These are phyloP conservation scores for Hansenula sp. DNA, from an alignment of 1,139 yeast species.

Conservation along the genomic window DNA sequence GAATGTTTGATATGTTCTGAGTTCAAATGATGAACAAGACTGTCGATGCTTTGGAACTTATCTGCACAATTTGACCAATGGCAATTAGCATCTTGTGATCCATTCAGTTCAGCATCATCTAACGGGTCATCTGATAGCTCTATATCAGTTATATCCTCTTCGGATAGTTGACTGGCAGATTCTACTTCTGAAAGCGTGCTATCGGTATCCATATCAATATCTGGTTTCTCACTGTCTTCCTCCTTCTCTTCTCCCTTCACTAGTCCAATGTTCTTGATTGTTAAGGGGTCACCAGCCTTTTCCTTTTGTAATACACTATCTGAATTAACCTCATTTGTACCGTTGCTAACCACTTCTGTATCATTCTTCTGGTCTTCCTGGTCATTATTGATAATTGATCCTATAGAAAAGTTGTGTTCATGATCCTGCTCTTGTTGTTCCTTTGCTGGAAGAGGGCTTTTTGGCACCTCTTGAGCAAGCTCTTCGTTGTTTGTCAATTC, in stretches of 20 bases:
- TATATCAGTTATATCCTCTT: background rate
- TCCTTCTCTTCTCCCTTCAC: background rate
- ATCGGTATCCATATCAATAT: background rate
- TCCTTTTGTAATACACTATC: no score
- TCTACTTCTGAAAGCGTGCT: slow-evolving; percentile 1
- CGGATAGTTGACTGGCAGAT: background rate
- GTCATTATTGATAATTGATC: background rate
- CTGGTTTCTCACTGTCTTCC: background rate
- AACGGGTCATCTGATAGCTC: background rate
- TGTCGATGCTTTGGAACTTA: slow-evolving; percentile 27
- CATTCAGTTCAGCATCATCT: background rate
- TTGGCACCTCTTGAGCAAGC: background rate
- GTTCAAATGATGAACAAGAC: slow-evolving; percentile 34
- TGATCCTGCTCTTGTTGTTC: background rate
- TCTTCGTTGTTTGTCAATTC: slow-evolving; percentile 1
- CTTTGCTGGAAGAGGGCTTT: background rate
- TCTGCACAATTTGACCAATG: slow-evolving; percentile 26
- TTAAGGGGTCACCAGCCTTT: no score
- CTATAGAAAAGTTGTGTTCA: background rate
- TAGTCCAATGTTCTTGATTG: no score
- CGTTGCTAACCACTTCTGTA: no score
- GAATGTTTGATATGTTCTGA: slow-evolving; percentile 30
- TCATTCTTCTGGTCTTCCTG: background rate
- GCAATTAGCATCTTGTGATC: slow-evolving; percentile 19
- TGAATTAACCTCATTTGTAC: no score